These are phyloP conservation scores for Fusarium avenaceum DNA, from an alignment of 2,329 filamentous ascomycete genomes.

Conservation along the genomic window DNA sequence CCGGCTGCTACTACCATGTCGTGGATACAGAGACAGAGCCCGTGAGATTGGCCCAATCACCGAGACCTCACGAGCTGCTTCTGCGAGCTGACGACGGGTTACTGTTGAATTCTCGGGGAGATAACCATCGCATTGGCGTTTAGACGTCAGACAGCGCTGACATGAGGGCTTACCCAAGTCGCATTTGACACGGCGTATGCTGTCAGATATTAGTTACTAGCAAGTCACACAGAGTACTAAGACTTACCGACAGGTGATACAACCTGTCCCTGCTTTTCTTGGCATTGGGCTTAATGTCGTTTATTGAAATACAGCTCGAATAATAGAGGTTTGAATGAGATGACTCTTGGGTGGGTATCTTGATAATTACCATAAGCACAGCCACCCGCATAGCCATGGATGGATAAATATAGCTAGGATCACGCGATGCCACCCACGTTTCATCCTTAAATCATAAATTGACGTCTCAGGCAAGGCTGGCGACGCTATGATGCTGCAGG, in stretches of 20 bases:
- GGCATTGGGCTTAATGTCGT: constrained; percentile 25
- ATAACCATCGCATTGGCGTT: constrained; percentile 55
- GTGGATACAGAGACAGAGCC: constrained; percentile 42
- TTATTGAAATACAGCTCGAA: background rate
- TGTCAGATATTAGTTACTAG: constrained; percentile 6
- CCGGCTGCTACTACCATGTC: background rate
- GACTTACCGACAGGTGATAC: constrained; percentile 48
- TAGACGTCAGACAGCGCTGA: constrained; percentile 44
- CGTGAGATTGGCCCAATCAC: constrained; percentile 50
- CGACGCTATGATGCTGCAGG: background rate
- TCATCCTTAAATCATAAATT: background rate
- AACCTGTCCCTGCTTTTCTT: constrained; percentile 46
- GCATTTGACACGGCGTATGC: constrained; percentile 56
- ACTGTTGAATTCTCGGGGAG: constrained; percentile 42
- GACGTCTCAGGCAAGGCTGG: background rate
- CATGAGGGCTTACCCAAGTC: constrained; percentile 53
- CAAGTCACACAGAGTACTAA: background rate
- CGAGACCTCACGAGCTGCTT: constrained; percentile 47
- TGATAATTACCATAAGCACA: constrained; percentile 21
- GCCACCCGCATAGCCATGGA: constrained; percentile 11
- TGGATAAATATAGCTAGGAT: constrained; percentile 6
- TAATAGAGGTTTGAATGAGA: background rate
- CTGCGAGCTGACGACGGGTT: constrained; percentile 52
- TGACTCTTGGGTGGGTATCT: background rate
- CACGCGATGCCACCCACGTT: constrained; percentile 13